Percentiles rank a stretch among this genome's conserved stretches.
phyloP scores from a whole-genome alignment of 2,329 filamentous ascomycete genomes.

The Colletotrichum tropicicola region DNA sequence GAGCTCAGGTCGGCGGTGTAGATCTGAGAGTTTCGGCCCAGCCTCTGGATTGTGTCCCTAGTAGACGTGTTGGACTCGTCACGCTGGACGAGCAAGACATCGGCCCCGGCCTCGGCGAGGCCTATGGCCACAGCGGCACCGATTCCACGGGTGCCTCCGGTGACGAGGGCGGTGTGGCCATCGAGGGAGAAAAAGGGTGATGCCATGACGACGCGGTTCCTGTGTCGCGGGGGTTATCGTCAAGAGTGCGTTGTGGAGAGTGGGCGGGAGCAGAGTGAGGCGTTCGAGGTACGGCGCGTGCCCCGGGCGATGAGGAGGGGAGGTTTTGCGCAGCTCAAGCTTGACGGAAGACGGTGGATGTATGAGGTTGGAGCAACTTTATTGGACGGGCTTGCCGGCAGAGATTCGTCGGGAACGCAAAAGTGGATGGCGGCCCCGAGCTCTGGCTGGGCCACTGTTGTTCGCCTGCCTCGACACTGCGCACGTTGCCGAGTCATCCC shows the following conservation, averaged over 20 bases:
- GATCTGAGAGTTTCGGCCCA: constrained; percentile 73
- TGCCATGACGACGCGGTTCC: too few species aligned
- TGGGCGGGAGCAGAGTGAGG: too few species aligned
- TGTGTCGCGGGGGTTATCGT: background rate
- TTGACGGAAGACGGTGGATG: too few species aligned
- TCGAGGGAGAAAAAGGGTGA: constrained; percentile 60
- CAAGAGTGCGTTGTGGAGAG: background rate
- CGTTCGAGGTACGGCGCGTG: too few species aligned
- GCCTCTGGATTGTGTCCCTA: constrained; percentile 67
- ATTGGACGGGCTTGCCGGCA: too few species aligned
- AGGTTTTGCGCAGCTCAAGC: too few species aligned
- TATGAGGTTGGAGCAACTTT: too few species aligned
- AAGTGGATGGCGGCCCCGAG: too few species aligned
- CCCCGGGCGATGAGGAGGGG: too few species aligned
- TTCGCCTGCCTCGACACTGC: too few species aligned
- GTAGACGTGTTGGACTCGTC: constrained; percentile 58
- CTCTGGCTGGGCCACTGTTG: too few species aligned
- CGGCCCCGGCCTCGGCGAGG: constrained; percentile 67
- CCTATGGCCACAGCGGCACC: constrained; percentile 65
- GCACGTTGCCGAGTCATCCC: background rate
- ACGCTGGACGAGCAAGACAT: constrained; percentile 64
- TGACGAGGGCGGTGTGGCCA: constrained; percentile 65
- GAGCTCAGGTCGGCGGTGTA: constrained; percentile 77
- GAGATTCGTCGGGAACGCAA: too few species aligned
- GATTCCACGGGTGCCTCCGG: constrained; percentile 66